phyloP scores from a whole-genome alignment of 2,329 filamentous ascomycete genomes.

The Xylariaceae sp. region DNA sequence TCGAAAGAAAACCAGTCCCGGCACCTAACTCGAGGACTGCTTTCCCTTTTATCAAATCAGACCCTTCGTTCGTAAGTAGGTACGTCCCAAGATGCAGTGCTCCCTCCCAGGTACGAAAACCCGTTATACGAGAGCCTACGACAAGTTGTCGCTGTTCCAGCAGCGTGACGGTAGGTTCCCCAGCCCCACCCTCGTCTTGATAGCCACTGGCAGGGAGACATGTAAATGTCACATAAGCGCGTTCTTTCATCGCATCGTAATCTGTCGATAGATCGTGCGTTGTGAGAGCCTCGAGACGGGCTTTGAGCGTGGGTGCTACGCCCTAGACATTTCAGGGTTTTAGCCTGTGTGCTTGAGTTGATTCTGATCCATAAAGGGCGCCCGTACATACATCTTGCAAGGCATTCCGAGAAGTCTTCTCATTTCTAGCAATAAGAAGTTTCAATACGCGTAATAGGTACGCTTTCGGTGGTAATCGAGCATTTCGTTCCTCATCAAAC shows the following conservation, averaged over 20 bases:
- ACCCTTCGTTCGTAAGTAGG: constrained; percentile 46
- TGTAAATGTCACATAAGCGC: constrained; percentile 62
- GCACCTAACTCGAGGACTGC: constrained; percentile 63
- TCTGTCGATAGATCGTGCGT: constrained; percentile 34
- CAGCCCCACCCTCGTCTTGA: constrained; percentile 5
- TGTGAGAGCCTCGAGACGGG: constrained; percentile 51
- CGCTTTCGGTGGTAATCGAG: constrained; percentile 52
- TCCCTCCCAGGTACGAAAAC: constrained; percentile 68
- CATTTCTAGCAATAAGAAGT: constrained; percentile 53
- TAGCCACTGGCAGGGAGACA: constrained; percentile 29
- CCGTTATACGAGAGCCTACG: constrained; percentile 59
- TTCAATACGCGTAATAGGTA: constrained; percentile 63
- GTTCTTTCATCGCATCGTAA: constrained; percentile 49
- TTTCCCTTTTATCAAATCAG: constrained; percentile 46
- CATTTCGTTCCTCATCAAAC: constrained; percentile 48
- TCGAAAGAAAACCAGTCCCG: constrained; percentile 64
- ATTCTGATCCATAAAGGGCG: background rate
- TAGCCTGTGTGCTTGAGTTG: background rate
- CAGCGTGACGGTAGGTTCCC: constrained; percentile 46
- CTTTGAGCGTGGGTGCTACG: background rate
- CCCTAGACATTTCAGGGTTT: constrained; percentile 50
- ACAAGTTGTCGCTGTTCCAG: constrained; percentile 54
- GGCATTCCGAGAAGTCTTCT: constrained; percentile 56
- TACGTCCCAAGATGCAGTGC: constrained; percentile 63
- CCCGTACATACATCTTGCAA: constrained; percentile 52